A percentile compares a stretch with the other conserved stretches of the same genome.
Conservation (phyloP, 2,329 filamentous ascomycete genomes). For the Venturiaceae sp. region DNA sequence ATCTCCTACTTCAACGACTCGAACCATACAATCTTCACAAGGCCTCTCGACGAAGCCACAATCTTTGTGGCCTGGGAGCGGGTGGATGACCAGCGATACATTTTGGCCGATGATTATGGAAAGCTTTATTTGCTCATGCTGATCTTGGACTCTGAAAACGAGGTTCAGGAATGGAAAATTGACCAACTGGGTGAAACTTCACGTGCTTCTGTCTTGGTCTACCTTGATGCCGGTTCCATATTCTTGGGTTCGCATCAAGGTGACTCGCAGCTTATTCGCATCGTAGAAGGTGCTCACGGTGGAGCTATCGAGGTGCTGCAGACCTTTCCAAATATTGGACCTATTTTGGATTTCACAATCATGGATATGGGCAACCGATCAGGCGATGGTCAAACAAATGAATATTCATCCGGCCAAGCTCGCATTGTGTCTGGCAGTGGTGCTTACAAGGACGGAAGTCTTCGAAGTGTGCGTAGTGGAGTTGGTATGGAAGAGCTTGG, state of each 20-base stretch:
- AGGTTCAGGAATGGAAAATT: constrained; percentile 63
- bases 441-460: constrained; percentile 76
- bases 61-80: constrained; percentile 90
- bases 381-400: constrained; percentile 68
- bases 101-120: constrained; percentile 90
- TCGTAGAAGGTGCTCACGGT: constrained; percentile 31
- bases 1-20: constrained; percentile 79
- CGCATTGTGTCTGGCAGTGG: constrained; percentile 89
- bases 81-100: constrained; percentile 70
- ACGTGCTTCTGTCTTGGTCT: constrained; percentile 67
- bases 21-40: constrained; percentile 55
- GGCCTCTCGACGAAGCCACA: constrained; percentile 60
- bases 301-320: constrained; percentile 60
- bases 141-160: constrained; percentile 49
- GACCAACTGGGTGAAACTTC: constrained; percentile 59
- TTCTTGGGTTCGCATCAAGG: constrained; percentile 91
- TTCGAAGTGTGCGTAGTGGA: constrained; percentile 85
- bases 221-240: constrained; percentile 61
- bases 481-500: constrained; percentile 86
- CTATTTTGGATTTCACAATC: constrained; percentile 85
- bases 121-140: constrained; percentile 77
- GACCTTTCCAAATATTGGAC: constrained; percentile 73
- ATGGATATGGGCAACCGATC: constrained; percentile 92
- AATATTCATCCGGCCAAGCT: constrained; percentile 91
- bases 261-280: constrained; percentile 72